A percentile compares a stretch with the other conserved stretches of the same genome.
These are phyloP conservation scores for Boletus tomentosulus DNA, from an alignment of 768 basidiomycete species.

Conservation along the genomic window DNA sequence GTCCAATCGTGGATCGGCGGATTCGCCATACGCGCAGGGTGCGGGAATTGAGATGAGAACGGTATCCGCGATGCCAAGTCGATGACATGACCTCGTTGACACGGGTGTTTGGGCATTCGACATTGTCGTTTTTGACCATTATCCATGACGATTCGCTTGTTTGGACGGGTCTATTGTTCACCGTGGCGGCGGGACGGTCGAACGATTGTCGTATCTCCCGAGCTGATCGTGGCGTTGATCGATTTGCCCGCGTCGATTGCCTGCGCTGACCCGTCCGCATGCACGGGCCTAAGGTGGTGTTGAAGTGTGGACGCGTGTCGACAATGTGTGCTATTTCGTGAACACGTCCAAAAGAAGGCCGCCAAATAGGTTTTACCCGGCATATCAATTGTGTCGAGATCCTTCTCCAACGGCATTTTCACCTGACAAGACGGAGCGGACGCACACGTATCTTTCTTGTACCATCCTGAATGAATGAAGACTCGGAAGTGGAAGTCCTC, in stretches of 20 bases:
- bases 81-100: neutral
- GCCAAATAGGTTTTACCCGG: neutral
- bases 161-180: neutral
- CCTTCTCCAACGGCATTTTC: neutral
- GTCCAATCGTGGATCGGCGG: conserved; percentile 47
- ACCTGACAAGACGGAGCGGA: neutral
- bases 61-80: neutral
- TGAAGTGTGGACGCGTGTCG: neutral
- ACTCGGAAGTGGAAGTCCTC: neutral
- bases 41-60: neutral
- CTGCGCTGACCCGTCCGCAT: neutral
- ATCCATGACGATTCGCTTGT: neutral
- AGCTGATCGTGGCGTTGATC: neutral
- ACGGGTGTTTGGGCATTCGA: neutral
- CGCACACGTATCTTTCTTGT: neutral
- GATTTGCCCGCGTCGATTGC: neutral
- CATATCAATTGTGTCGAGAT: neutral
- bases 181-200: neutral
- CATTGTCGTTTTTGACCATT: neutral
- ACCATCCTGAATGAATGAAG: neutral
- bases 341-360: neutral
- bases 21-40: conserved; percentile 28
- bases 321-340: neutral
- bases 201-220: neutral
- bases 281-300: neutral